These are phyloP conservation scores for Thermochaetoides thermophila DNA, from an alignment of 495 filamentous ascomycete species.

Conservation along the genomic window DNA sequence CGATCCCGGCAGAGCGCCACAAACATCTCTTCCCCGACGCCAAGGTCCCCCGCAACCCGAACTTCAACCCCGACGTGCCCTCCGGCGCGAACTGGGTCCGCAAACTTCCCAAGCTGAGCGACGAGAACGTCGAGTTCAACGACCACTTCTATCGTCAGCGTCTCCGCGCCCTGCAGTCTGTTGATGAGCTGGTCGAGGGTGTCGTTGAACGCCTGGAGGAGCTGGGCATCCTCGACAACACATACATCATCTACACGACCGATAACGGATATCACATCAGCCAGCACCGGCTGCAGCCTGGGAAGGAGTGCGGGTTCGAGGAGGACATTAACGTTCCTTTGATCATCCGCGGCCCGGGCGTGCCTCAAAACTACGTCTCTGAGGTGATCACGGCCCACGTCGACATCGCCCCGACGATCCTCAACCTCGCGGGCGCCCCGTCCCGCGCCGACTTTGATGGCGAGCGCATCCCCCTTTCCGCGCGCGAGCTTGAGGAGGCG, in stretches of 20 bases:
- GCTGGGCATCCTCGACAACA: constrained; percentile 44
- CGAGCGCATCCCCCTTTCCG: constrained; percentile 35
- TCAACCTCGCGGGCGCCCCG: constrained; percentile 37
- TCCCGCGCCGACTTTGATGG: constrained; percentile 44
- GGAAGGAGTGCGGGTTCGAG: constrained; percentile 57
- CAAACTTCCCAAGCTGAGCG: constrained; percentile 26
- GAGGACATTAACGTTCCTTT: constrained; percentile 63
- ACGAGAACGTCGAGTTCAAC: constrained; percentile 44
- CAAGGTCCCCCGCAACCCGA: constrained; percentile 34
- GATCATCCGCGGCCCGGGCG: constrained; percentile 44
- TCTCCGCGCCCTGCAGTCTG: constrained; percentile 46
- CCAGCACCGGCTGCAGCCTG: constrained; percentile 56
- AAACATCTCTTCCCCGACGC: constrained; percentile 32
- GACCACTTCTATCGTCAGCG: constrained; percentile 54
- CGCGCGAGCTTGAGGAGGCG: constrained; percentile 16
- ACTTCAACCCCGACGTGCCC: constrained; percentile 39
- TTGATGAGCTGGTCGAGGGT: constrained; percentile 54
- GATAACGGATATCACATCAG: constrained; percentile 68
- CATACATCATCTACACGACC: constrained; percentile 56
- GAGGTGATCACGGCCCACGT: constrained; percentile 52
- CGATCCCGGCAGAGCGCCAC: constrained; percentile 35
- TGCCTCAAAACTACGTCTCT: constrained; percentile 28
- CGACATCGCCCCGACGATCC: constrained; percentile 52
- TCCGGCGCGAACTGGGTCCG: constrained; percentile 51
- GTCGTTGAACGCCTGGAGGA: constrained; percentile 38